These are phyloP conservation scores for Neurospora sp. DNA, from an alignment of 495 filamentous ascomycete genomes.

Conservation along the genomic window DNA sequence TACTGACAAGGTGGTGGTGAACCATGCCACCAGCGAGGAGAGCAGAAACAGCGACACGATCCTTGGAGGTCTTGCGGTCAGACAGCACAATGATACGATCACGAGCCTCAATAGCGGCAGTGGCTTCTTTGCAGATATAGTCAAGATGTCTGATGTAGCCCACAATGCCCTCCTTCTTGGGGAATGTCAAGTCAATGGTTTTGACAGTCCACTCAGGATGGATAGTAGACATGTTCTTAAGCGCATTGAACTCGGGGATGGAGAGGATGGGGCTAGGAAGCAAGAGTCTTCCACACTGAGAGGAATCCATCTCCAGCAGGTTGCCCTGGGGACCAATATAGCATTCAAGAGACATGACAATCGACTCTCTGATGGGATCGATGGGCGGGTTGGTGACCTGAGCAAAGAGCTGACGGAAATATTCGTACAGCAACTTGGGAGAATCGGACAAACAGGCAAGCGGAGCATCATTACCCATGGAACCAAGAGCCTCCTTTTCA, in stretches of 20 bases:
- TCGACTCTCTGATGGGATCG: constrained; percentile 95
- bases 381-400: constrained; percentile 99
- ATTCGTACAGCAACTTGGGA: constrained; percentile 89
- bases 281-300: constrained; percentile 79
- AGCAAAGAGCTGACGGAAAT: constrained; percentile 97
- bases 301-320: constrained; percentile 84
- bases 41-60: constrained; percentile 80
- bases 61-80: constrained; percentile 75
- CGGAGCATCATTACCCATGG: constrained; percentile 98
- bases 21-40: constrained; percentile 89
- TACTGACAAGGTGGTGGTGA: constrained; percentile 93
- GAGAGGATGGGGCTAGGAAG: constrained; percentile 88
- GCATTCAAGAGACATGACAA: constrained; percentile 97
- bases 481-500: constrained; percentile 97
- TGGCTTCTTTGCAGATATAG: constrained; percentile 77
- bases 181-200: constrained; percentile 94
- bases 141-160: constrained; percentile 89
- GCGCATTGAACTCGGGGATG: constrained; percentile 81
- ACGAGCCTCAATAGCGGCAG: constrained; percentile 71
- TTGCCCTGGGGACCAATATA: constrained; percentile 98
- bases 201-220: constrained; percentile 82
- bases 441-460: constrained; percentile 84
- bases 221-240: constrained; percentile 67
- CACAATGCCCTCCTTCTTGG: constrained; percentile 71
- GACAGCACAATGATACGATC: constrained; percentile 87